Conservation (phyloP, 192 early-diverging fungal genomes). For the Cetraspora pellucida region DNA sequence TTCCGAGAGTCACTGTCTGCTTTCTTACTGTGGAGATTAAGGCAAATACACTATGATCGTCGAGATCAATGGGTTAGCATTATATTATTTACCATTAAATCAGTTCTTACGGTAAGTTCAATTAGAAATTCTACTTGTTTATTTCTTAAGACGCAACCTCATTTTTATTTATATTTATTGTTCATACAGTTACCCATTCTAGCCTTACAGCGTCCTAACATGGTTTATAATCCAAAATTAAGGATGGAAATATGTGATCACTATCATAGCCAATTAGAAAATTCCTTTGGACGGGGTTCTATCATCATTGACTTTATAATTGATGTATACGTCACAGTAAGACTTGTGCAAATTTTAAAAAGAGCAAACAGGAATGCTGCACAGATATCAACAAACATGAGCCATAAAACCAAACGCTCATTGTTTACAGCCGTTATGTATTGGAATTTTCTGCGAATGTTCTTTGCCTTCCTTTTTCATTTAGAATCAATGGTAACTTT, state of each 20-base stretch:
- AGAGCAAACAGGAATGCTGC: slow-evolving; percentile 17
- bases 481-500: too few species aligned
- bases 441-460: slow-evolving; percentile 30
- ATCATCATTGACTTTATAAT: not conserved
- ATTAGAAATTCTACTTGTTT: not conserved
- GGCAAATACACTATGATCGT: not conserved
- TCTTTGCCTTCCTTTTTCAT: not conserved
- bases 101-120: not conserved
- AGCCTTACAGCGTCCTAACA: not conserved
- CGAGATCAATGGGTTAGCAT: not conserved
- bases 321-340: not conserved
- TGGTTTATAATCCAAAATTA: not conserved
- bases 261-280: not conserved
- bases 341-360: not conserved
- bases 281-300: not conserved
- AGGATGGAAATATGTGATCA: not conserved
- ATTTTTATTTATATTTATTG: not conserved
- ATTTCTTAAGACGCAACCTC: too few species aligned
- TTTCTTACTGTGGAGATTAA: slow-evolving; percentile 30
- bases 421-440: slow-evolving; percentile 34
- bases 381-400: not conserved
- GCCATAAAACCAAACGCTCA: not conserved
- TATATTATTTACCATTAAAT: not conserved
- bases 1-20: not conserved
- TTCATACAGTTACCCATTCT: not conserved